phyloP scores from a whole-genome alignment of 306 rosid genomes.

The Geum urbanum region DNA sequence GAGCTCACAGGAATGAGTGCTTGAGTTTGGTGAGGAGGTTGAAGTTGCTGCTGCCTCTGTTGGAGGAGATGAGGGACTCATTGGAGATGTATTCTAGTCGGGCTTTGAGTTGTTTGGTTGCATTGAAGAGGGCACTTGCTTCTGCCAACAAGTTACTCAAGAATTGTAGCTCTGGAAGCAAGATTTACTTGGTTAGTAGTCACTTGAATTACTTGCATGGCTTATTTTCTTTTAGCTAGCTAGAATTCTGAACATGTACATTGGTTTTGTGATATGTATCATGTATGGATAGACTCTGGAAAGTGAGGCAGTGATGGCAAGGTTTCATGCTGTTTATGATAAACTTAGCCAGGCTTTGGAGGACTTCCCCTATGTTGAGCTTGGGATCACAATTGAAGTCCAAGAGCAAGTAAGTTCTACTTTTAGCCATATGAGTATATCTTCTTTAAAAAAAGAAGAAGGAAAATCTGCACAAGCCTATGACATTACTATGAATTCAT shows the following conservation, averaged over 20 bases:
- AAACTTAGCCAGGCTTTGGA: conserved; percentile 51
- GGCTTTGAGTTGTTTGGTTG: conserved; percentile 29
- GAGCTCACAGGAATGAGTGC: conserved; percentile 53
- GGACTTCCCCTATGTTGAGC: conserved; percentile 48
- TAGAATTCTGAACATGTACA: background rate
- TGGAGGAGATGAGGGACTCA: conserved; percentile 64
- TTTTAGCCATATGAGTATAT: background rate
- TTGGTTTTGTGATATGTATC: background rate
- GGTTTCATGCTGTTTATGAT: conserved; percentile 55
- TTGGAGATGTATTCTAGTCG: conserved; percentile 25
- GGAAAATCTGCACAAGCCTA: background rate
- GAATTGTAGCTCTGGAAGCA: conserved; percentile 71
- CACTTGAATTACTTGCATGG: background rate
- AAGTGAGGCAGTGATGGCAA: conserved; percentile 60
- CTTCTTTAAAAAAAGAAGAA: background rate
- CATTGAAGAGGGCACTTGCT: conserved; percentile 47
- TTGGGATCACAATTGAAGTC: conserved; percentile 70
- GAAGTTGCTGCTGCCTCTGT: conserved; percentile 58
- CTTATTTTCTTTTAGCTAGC: background rate
- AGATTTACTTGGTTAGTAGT: conserved; percentile 53
- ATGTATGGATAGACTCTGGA: conserved; percentile 50
- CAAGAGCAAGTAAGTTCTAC: conserved; percentile 53
- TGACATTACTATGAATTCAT: background rate
- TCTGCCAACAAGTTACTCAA: conserved; percentile 53
- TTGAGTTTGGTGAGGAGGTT: conserved; percentile 61